Conservation (phyloP, 116 monocot genomes). For the Iris pallida region DNA sequence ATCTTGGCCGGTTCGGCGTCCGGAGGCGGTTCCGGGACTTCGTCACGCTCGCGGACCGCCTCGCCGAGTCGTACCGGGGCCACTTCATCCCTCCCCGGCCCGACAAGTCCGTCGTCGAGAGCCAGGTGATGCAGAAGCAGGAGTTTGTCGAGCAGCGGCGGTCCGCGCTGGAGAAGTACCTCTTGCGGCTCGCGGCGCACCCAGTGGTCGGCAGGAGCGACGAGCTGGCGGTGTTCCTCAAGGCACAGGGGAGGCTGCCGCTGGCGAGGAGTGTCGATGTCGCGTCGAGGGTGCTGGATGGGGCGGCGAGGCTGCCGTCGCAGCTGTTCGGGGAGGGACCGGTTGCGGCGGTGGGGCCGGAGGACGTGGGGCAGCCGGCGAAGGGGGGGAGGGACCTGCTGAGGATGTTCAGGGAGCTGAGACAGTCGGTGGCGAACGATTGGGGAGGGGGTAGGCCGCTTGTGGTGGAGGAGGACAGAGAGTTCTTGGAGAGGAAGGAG, state of each 20-base stretch:
- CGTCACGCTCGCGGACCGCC: slow-evolving; percentile 83
- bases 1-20: slow-evolving; percentile 27
- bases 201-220: slow-evolving; percentile 70
- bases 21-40: slow-evolving; percentile 91
- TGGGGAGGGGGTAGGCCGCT: slow-evolving; percentile 72
- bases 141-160: slow-evolving; percentile 94
- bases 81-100: slow-evolving; percentile 63
- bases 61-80: slow-evolving; percentile 75
- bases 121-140: slow-evolving; percentile 97
- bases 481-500: slow-evolving; percentile 88
- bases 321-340: slow-evolving; percentile 31
- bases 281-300: slow-evolving; percentile 80
- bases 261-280: slow-evolving; percentile 58
- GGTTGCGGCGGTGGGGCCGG: slow-evolving; percentile 33
- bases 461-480: slow-evolving; percentile 81
- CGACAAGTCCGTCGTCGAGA: slow-evolving; percentile 82
- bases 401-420: slow-evolving; percentile 95
- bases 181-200: slow-evolving; percentile 58
- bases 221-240: slow-evolving; percentile 67
- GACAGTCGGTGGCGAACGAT: slow-evolving; percentile 77
- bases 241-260: slow-evolving; percentile 60
- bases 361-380: slow-evolving; percentile 80
- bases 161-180: slow-evolving; percentile 75
- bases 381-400: slow-evolving; percentile 83
- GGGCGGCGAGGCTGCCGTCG: slow-evolving; percentile 10